These are phyloP conservation scores for Phytophthora cajani DNA, from an alignment of 352 stramenopile species.

Conservation along the genomic window DNA sequence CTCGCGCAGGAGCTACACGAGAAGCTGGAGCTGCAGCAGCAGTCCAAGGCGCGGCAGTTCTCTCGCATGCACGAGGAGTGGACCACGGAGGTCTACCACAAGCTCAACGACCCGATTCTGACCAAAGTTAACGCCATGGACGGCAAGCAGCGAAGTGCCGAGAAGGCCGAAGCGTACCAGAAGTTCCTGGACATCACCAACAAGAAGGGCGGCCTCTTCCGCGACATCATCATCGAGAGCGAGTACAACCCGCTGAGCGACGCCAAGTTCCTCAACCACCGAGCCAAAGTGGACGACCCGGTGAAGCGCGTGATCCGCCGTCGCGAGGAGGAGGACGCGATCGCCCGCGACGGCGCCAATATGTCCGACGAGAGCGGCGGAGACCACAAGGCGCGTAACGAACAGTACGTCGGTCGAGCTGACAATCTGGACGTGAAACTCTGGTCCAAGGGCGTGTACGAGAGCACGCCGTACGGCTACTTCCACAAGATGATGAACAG, in stretches of 20 bases:
- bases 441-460: conserved; percentile 74
- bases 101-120: conserved; percentile 73
- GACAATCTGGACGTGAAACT: conserved; percentile 83
- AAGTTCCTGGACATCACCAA: conserved; percentile 84
- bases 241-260: conserved; percentile 84
- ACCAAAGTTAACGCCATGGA: conserved; percentile 64
- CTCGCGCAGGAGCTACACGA: conserved; percentile 70
- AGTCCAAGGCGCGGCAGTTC: conserved; percentile 65
- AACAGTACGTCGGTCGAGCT: conserved; percentile 36
- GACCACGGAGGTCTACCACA: conserved; percentile 68
- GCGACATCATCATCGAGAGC: conserved; percentile 87
- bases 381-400: not conserved
- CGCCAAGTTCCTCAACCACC: conserved; percentile 59
- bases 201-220: conserved; percentile 82
- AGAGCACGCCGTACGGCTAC: conserved; percentile 85
- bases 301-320: conserved; percentile 66
- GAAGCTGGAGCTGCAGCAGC: conserved; percentile 68
- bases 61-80: conserved; percentile 82
- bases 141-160: conserved; percentile 46
- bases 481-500: conserved; percentile 87
- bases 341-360: conserved; percentile 55
- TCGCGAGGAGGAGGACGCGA: conserved; percentile 73
- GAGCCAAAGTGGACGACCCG: conserved; percentile 64
- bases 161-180: conserved; percentile 61
- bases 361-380: conserved; percentile 32